Percentiles rank a stretch among this genome's conserved stretches.
Conservation (phyloP, 129 eudicot species). For the Tanacetum coccineum region DNA sequence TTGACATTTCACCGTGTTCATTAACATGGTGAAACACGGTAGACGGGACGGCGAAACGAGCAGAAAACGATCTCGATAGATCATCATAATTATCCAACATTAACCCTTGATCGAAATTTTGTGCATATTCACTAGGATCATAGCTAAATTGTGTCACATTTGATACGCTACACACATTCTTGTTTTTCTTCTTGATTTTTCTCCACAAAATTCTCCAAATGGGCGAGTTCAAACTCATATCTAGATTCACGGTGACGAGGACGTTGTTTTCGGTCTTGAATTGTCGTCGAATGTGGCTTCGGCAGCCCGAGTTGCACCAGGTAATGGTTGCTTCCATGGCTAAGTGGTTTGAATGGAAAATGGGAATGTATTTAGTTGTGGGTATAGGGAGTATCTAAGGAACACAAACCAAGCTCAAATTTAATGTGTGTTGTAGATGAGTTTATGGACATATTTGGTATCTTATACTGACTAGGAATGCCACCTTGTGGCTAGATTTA, state of each 20-base stretch:
- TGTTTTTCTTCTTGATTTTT: conserved; percentile 45
- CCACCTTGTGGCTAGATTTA: not conserved
- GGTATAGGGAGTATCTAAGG: conserved; percentile 8
- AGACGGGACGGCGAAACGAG: conserved; percentile 69
- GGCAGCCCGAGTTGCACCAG: conserved; percentile 41
- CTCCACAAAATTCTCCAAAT: conserved; percentile 54
- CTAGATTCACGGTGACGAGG: conserved; percentile 13
- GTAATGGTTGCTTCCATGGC: conserved; percentile 41
- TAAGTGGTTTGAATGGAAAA: not conserved
- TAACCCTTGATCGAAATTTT: conserved; percentile 59
- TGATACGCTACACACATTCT: conserved; percentile 22
- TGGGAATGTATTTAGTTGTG: not conserved
- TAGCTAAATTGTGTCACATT: conserved; percentile 42
- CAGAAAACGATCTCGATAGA: conserved; percentile 59
- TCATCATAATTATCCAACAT: conserved; percentile 40
- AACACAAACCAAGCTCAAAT: not conserved
- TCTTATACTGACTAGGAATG: no score
- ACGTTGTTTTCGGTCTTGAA: conserved; percentile 25
- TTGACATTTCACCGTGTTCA: no score
- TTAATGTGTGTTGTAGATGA: not conserved
- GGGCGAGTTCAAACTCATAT: conserved; percentile 33
- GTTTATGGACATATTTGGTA: no score
- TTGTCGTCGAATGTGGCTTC: conserved; percentile 16
- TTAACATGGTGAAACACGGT: conserved; percentile 12
- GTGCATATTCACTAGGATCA: conserved; percentile 60